Base-by-base conservation (phyloP, 2,329 filamentous ascomycete genomes). In the Aspergillus sp. region DNA sequence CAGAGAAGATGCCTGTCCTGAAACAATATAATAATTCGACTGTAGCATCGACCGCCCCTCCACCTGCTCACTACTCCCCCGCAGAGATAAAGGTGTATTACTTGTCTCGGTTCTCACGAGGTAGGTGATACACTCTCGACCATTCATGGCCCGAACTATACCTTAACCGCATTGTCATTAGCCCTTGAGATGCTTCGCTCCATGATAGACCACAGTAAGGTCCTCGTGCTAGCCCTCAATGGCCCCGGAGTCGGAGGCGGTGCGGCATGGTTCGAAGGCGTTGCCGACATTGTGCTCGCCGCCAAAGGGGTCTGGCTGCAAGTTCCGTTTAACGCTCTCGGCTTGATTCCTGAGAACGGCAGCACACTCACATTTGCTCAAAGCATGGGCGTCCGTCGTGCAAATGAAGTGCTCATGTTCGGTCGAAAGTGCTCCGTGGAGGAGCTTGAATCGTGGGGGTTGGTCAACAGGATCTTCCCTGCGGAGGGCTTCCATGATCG, bases 381-480 rank as follows among this genome's bases (percentile, higher is more conserved):
- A 57, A 69, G 68, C 42, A 77, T 80, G 47, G 77, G 78, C 22
- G 72, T 78, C 4, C 77, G 78, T 54, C 76, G 77, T 45, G 69
- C 77, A 1, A 80, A 79, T 56, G 77, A 80, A 57, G 76, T 80
- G 54, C 66, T 80, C n/a, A 79, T 80, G 76, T 78, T 80, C 53
- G 77, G 78, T 3, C 67, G 73, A 16, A 77, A 78, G 45, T 48
- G 79, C 2, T 66, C 62, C 1, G 73, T 71, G 1, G 57, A 74
- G 20, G 78, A 79, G 53, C 61, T 78, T 9, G 63, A 75, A 51
- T 60, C 67, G 4, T 73, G 67, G 42, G 78, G 78, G 0, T 47
- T 80, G 58, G 73, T 79, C 22, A 80, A 80, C 52, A 68, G 69
- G 10, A 65, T 79, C 3, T 79, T 78, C 59, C 65, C 66, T 0